These are phyloP conservation scores for Backusella liffmaniae DNA, from an alignment of 192 early-diverging fungal genomes.

Conservation along the genomic window DNA sequence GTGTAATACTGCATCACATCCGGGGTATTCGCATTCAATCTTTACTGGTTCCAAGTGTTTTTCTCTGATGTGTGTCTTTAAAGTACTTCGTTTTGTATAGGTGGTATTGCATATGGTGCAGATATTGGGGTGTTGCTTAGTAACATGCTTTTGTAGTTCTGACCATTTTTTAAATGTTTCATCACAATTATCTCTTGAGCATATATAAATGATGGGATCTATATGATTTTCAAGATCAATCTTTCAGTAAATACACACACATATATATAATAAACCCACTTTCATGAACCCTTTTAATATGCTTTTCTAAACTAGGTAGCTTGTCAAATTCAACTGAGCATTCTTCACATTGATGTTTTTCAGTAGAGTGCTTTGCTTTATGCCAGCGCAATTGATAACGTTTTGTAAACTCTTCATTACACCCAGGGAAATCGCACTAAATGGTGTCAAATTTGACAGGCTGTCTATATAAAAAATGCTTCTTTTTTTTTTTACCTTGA, in stretches of 20 bases:
- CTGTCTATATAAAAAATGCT: neutral
- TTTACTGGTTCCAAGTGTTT: neutral
- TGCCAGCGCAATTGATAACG: conserved; percentile 13
- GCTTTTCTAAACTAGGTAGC: neutral
- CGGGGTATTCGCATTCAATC: neutral
- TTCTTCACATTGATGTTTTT: neutral
- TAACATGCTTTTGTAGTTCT: neutral
- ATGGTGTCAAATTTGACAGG: too few relatives aligned
- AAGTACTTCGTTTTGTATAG: neutral
- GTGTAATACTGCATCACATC: neutral
- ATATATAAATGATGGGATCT: conserved; percentile 9
- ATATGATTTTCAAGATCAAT: neutral
- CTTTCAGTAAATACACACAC: too few relatives aligned
- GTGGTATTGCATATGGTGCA: neutral
- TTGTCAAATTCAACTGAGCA: neutral
- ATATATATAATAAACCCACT: neutral
- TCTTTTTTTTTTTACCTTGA: neutral
- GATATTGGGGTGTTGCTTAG: neutral
- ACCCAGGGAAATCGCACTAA: conserved; percentile 10
- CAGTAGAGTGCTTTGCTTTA: neutral
- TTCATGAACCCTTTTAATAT: conserved; percentile 6
- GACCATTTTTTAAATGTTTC: neutral
- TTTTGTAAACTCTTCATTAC: neutral
- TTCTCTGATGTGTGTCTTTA: neutral
- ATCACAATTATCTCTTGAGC: neutral